Conservation (phyloP, 108 stramenopile species). For the Nitzschia putrida region DNA sequence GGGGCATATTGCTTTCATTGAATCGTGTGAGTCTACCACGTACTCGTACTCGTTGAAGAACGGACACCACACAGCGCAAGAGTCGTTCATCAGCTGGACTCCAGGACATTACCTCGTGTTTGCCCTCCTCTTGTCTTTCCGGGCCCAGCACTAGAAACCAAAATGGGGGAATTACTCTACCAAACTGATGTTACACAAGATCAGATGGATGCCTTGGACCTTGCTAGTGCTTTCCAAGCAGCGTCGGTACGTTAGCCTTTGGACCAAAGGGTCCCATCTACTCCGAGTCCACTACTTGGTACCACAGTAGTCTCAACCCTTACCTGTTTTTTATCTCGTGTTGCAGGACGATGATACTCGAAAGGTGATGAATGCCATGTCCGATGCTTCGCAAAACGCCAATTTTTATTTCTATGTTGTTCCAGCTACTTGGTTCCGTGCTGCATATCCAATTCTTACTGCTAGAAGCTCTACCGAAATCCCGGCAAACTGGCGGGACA, state of each 20-base stretch:
- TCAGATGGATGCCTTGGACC: conserved; percentile 30
- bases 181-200: conserved; percentile 9
- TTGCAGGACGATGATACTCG: conserved; percentile 51
- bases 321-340: not conserved
- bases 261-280: not conserved
- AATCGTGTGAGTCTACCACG: no score
- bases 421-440: conserved; percentile 45
- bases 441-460: conserved; percentile 37
- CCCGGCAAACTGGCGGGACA: conserved; percentile 25
- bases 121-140: no score
- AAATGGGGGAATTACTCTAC: not conserved
- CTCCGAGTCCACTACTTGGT: no score
- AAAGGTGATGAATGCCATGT: conserved; percentile 47
- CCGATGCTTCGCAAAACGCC: conserved; percentile 2
- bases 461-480: conserved; percentile 1
- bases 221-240: conserved; percentile 39
- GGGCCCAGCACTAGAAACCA: not conserved
- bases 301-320: not conserved
- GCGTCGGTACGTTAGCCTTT: conserved; percentile 31
- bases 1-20: no score
- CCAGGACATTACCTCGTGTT: no score
- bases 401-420: conserved; percentile 47
- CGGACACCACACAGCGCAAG: no score
- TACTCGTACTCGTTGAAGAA: no score
- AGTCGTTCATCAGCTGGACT: no score